Conservation (phyloP, 257 asterid genomes). For the Fraxinus cuspidata region DNA sequence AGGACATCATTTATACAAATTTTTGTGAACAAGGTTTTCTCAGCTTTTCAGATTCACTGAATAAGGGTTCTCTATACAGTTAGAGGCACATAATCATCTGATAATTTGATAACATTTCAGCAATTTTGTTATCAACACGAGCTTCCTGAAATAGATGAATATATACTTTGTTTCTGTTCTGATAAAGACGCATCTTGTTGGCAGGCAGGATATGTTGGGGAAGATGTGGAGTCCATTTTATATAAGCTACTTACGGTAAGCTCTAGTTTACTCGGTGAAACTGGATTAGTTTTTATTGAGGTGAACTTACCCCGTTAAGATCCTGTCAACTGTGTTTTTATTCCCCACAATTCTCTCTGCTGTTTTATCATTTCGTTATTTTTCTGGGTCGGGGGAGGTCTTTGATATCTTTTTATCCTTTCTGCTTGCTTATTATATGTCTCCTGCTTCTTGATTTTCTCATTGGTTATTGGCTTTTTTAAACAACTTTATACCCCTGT, state of each 20-base stretch:
- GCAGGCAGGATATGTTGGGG: slow-evolving; percentile 99
- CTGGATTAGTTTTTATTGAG: neutral
- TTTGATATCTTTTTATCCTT: neutral
- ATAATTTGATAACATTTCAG: neutral
- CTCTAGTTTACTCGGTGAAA: neutral
- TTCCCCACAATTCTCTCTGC: neutral
- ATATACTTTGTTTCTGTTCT: slow-evolving; percentile 8
- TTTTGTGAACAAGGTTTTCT: slow-evolving; percentile 11
- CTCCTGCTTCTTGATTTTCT: slow-evolving; percentile 11
- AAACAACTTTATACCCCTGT: neutral
- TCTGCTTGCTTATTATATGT: neutral
- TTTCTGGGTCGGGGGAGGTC: slow-evolving; percentile 8
- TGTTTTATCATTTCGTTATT: slow-evolving; percentile 10
- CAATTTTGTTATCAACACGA: slow-evolving; percentile 4
- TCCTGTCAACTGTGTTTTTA: slow-evolving; percentile 5
- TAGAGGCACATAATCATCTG: neutral
- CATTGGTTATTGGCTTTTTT: neutral
- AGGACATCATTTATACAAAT: neutral
- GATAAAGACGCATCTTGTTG: slow-evolving; percentile 24
- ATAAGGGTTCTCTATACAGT: no score
- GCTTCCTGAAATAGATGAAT: slow-evolving; percentile 10
- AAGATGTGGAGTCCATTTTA: slow-evolving; percentile 96
- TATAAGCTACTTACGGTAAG: slow-evolving; percentile 90
- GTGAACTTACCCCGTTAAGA: slow-evolving; percentile 6
- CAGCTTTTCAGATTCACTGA: neutral